These are phyloP conservation scores for Starmerella ratchasimensis DNA, from an alignment of 805 yeast genomes.

Conservation along the genomic window DNA sequence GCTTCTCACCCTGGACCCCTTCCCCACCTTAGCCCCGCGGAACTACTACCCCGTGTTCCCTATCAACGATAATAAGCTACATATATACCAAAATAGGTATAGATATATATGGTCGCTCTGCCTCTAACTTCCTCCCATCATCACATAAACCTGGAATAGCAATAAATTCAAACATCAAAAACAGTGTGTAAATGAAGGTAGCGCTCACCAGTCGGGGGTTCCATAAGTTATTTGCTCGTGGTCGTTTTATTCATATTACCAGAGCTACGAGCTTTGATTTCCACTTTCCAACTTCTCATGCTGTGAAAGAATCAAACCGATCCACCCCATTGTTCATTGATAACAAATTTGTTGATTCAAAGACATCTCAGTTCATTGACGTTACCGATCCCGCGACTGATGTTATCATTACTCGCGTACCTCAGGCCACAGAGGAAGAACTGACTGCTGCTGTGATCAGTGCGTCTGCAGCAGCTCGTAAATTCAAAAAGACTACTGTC, in stretches of 20 bases:
- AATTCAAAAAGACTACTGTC: conserved; percentile 40
- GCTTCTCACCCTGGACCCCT: no score
- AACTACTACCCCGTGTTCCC: no score
- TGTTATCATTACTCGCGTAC: conserved; percentile 49
- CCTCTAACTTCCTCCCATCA: no score
- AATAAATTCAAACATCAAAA: no score
- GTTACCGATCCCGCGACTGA: conserved; percentile 68
- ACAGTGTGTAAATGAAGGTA: no score
- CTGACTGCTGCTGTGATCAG: conserved; percentile 50
- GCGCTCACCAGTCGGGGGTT: no score
- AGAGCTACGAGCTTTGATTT: conserved; percentile 10
- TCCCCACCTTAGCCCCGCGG: no score
- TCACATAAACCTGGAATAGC: no score
- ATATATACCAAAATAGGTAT: no score
- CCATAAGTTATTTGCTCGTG: no score
- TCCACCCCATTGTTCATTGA: conserved; percentile 31
- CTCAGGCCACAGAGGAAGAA: conserved; percentile 57
- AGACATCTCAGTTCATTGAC: conserved; percentile 47
- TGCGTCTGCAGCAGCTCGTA: conserved; percentile 47
- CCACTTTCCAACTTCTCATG: conserved; percentile 23
- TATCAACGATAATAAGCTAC: no score
- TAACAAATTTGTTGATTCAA: conserved; percentile 38
- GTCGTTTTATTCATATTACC: background rate
- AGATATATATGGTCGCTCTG: no score
- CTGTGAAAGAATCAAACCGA: conserved; percentile 22